Evolutionary conservation across 139 green algal genomes (phyloP), one percentile per base, ranked within the genome.

Genomic region (Diplosphaera chodatii): DNA sequence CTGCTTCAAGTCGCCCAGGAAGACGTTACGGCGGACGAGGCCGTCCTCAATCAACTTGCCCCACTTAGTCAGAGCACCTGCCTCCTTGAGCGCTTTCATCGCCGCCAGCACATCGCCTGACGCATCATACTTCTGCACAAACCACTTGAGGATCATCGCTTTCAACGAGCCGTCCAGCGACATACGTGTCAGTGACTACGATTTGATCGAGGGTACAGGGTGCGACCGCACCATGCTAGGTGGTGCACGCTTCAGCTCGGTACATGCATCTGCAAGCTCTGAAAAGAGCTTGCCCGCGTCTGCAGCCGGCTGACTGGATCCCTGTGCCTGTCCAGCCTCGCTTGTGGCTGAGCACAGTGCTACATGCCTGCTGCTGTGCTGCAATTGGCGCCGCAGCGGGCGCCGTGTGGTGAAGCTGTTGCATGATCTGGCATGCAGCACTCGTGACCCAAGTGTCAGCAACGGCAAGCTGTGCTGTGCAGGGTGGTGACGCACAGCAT

Each of bases 51-150:
- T 31, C 5, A 37, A 68, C 0, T 31, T 64, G 28, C 89, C 88
- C 85, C 85, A 95, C 67, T 91, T 92, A 2, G 65, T 59, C 15
- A 87, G 8, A 3, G 74, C 81, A 5, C 80, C 85, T 0, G 76
- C 79, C 25, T 65, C 72, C 40, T 78, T 76, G 4, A 93, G 79
- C 10, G 40, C 66, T 21, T 85, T 71, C 64, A 90, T 81, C 1
- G 81, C 68, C 2, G 41, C 66, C 40, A 83, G 62, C 25, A 95
- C 79, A 0, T 90, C 88, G 16, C 28, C 40, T 0, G 76, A 80
- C 41, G 80, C 84, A 23, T 89, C 81, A 0, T 87, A 68, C 55
- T 88, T 90, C 87, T 92, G 83, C 68, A 85, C 10, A 32, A n/a
- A n/a, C n/a, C n/a, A n/a, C n/a, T n/a, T n/a, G n/a, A n/a, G n/a